Percentiles rank a stretch among this genome's conserved stretches.
phyloP scores from a whole-genome alignment of 371 early-diverging fungal species.

The Apophysomyces ossiformis region DNA sequence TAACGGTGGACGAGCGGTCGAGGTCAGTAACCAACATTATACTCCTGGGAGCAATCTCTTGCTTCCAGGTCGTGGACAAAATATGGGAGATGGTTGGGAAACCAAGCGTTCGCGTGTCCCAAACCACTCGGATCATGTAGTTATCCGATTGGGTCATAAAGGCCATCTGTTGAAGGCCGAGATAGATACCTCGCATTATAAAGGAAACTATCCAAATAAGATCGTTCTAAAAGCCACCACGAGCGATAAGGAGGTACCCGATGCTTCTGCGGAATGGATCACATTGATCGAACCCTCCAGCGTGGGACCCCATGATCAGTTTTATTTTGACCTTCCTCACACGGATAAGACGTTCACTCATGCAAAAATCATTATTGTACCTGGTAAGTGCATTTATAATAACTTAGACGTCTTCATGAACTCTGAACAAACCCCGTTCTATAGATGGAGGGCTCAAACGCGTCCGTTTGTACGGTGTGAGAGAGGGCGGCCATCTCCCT shows the following conservation, averaged over 20 bases:
- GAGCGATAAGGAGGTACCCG: constrained; percentile 49
- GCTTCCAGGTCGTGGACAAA: constrained; percentile 74
- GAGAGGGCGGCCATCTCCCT: constrained; percentile 41
- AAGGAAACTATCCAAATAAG: constrained; percentile 87
- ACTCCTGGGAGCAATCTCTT: constrained; percentile 79
- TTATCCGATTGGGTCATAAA: constrained; percentile 75
- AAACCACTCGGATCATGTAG: constrained; percentile 75
- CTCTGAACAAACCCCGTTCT: not conserved
- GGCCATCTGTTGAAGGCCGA: constrained; percentile 77
- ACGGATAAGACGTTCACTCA: constrained; percentile 64
- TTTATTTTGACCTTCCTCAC: constrained; percentile 67
- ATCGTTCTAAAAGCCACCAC: constrained; percentile 63
- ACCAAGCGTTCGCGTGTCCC: constrained; percentile 74
- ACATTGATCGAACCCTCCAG: constrained; percentile 42
- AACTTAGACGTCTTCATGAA: not conserved
- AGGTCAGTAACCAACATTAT: constrained; percentile 80
- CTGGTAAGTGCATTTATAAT: constrained; percentile 44
- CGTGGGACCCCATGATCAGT: constrained; percentile 68
- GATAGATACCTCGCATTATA: constrained; percentile 85
- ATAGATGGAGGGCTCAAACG: constrained; percentile 80
- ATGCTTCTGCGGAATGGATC: constrained; percentile 54
- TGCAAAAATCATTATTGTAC: constrained; percentile 67
- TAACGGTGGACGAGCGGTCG: constrained; percentile 77
- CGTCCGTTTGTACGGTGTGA: constrained; percentile 59
- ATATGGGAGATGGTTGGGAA: constrained; percentile 83